These are phyloP conservation scores for Mycena leptocephala DNA, from an alignment of 768 basidiomycete species.

Conservation along the genomic window DNA sequence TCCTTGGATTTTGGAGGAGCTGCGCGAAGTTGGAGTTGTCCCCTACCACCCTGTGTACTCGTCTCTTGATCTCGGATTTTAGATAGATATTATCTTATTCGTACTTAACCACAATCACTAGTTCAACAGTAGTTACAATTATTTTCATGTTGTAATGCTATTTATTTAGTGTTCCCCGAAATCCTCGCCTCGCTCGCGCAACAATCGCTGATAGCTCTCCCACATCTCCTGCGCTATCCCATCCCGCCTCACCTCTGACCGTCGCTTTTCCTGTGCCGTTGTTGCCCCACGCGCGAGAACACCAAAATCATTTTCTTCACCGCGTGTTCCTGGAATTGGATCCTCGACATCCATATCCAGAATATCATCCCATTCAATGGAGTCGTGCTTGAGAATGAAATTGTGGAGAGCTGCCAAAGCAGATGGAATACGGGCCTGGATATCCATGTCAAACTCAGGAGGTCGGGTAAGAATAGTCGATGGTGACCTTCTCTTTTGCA, in stretches of 20 bases:
- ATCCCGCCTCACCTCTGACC: constrained; percentile 38
- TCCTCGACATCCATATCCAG: constrained; percentile 33
- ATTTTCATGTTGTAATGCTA: not conserved
- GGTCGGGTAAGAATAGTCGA: constrained; percentile 41
- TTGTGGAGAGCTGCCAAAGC: constrained; percentile 50
- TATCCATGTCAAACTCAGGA: constrained; percentile 39
- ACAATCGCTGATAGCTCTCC: constrained; percentile 38
- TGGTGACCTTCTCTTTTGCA: no score
- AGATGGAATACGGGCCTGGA: constrained; percentile 45
- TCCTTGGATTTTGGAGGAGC: not conserved
- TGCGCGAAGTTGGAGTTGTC: not conserved
- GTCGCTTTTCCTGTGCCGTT: not conserved
- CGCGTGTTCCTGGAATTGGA: not conserved
- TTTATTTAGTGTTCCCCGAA: not conserved
- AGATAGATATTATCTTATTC: not conserved
- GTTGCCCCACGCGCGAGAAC: not conserved
- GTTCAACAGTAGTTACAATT: no score
- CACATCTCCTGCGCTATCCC: constrained; percentile 49
- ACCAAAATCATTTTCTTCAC: not conserved
- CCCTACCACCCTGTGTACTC: not conserved
- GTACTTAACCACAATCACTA: no score
- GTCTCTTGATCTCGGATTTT: not conserved
- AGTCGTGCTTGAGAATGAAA: constrained; percentile 48
- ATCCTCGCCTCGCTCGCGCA: not conserved
- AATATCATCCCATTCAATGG: constrained; percentile 39